These are phyloP conservation scores for Torrubiella hemipterigena DNA, from an alignment of 2,329 filamentous ascomycete species.

Conservation along the genomic window DNA sequence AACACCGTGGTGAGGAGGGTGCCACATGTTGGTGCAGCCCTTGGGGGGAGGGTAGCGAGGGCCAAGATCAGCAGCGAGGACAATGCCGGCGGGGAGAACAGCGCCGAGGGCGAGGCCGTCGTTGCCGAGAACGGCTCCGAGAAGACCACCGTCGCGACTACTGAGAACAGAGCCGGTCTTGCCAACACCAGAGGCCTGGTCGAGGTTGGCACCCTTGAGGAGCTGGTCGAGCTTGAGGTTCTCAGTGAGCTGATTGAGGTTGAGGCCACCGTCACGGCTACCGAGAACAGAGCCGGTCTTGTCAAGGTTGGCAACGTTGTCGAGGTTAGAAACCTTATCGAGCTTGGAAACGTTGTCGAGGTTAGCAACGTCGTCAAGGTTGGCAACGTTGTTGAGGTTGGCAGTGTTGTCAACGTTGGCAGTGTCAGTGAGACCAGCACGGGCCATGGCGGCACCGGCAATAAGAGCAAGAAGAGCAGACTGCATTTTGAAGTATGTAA, in stretches of 20 bases:
- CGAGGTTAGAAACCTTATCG: not conserved
- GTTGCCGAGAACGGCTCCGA: constrained; percentile 1
- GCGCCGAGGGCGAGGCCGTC: constrained; percentile 3
- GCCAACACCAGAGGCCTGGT: not conserved
- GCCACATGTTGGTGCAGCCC: constrained; percentile 19
- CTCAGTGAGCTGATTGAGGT: constrained; percentile 6
- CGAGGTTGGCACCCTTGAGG: not conserved
- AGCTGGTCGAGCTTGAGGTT: not conserved
- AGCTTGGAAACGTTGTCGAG: not conserved
- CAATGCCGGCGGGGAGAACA: constrained; percentile 6
- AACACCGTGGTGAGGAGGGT: constrained; percentile 22
- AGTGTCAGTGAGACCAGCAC: constrained; percentile 4
- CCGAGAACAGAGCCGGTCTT: not conserved
- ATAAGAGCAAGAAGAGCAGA: constrained; percentile 11
- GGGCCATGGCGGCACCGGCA: constrained; percentile 6
- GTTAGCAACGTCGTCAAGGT: constrained; percentile 6
- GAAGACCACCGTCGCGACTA: not conserved
- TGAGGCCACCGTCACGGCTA: not conserved
- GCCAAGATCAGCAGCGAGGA: constrained; percentile 7
- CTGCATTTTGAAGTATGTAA: constrained; percentile 13
- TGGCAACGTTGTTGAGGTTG: not conserved
- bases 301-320: not conserved
- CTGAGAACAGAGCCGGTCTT: not conserved
- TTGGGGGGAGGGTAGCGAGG: constrained; percentile 12
- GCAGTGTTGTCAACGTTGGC: not conserved